Conservation (phyloP, 495 filamentous ascomycete genomes). For the Penicillium riverlandense region DNA sequence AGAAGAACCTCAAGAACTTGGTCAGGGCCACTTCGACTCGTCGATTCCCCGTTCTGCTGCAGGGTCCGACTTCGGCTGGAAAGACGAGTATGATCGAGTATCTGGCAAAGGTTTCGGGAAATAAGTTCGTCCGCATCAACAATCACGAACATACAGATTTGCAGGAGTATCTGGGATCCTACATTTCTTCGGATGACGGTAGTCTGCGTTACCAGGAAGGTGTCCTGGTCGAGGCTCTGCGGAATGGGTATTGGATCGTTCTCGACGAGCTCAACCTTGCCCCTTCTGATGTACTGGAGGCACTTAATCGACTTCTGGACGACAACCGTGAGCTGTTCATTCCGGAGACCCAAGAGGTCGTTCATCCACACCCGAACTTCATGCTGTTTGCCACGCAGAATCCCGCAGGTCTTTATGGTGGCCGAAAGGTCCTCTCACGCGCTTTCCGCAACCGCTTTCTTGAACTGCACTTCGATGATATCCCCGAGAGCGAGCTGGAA, state of each 20-base stretch:
- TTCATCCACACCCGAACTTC: constrained; percentile 87
- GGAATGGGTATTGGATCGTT: constrained; percentile 95
- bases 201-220: constrained; percentile 88
- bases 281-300: constrained; percentile 92
- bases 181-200: constrained; percentile 78
- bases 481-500: constrained; percentile 91
- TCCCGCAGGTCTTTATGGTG: constrained; percentile 90
- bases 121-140: constrained; percentile 97
- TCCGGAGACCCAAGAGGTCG: constrained; percentile 90
- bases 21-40: constrained; percentile 87
- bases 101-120: constrained; percentile 88
- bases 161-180: constrained; percentile 95
- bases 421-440: constrained; percentile 83
- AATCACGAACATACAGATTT: constrained; percentile 99
- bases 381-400: constrained; percentile 99
- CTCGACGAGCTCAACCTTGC: constrained; percentile 96
- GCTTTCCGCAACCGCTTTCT: constrained; percentile 96
- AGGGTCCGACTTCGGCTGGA: constrained; percentile 92
- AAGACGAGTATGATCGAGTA: constrained; percentile 99
- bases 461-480: constrained; percentile 96
- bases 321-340: constrained; percentile 98
- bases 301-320: constrained; percentile 87
- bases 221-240: constrained; percentile 82
- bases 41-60: constrained; percentile 88
- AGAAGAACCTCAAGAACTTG: constrained; percentile 87